Evolutionary conservation across 345 rosid genomes (phyloP).

Genomic region (Ailanthus altissimus): DNA sequence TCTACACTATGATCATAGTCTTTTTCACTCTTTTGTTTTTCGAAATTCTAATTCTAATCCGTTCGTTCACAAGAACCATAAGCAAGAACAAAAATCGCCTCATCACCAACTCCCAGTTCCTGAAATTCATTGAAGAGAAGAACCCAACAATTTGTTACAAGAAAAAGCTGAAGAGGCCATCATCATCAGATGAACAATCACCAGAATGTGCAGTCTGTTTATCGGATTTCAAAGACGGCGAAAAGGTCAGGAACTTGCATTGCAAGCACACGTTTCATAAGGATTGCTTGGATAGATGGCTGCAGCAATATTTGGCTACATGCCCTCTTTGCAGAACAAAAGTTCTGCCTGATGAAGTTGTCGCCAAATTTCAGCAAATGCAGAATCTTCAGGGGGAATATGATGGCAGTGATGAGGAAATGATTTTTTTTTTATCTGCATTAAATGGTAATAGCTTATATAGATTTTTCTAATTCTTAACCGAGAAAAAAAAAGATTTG

Average conservation of each 20-base stretch:
- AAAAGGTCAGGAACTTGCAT: conserved; percentile 37
- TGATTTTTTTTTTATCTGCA: conserved; percentile 35
- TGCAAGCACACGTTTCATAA: conserved; percentile 54
- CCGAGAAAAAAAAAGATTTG: not conserved
- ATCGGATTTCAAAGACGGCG: conserved; percentile 44
- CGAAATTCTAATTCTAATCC: conserved; percentile 29
- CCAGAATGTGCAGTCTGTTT: conserved; percentile 47
- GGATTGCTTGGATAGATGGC: conserved; percentile 55
- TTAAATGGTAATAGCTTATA: conserved; percentile 39
- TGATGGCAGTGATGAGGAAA: conserved; percentile 50
- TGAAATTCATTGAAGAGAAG: conserved; percentile 36
- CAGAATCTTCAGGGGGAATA: conserved; percentile 23
- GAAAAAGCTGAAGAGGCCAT: not conserved
- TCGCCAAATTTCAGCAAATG: conserved; percentile 28
- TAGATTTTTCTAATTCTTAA: conserved; percentile 24
- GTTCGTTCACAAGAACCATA: conserved; percentile 25
- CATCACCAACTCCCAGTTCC: conserved; percentile 37
- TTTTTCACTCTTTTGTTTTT: conserved; percentile 38
- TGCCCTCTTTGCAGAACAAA: conserved; percentile 58
- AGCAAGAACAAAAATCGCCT: not conserved
- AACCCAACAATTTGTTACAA: conserved; percentile 38
- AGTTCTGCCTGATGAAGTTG: conserved; percentile 49
- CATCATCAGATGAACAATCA: not conserved
- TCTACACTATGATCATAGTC: conserved; percentile 31
- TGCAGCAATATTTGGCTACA: conserved; percentile 38